Base-by-base conservation (phyloP, 148 eudicot genomes). In the Silene conica region DNA sequence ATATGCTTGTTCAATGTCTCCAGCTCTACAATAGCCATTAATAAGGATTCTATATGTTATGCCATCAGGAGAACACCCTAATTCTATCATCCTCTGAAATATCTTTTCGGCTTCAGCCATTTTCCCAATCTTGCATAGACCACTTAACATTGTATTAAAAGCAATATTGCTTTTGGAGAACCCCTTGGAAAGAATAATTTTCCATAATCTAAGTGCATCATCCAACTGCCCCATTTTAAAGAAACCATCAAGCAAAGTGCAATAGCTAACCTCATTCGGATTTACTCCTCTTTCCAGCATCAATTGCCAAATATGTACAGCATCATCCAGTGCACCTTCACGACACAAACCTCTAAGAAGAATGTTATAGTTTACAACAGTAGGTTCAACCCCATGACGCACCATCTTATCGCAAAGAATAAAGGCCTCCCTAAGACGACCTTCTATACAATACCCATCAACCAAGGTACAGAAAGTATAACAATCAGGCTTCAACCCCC, bases 381-480 rank as follows among this genome's bases (percentile, higher is more conserved):
- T 76, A 5, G 83, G 89, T 73, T 80, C 68, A 71, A 88, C 75
- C 75, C 84, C 86, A 50, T 86, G 74, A 21, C 68, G 70, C 31
- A 78, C 57, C 98, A 94, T 89, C 83, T 85, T 67, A 48, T 88
- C 86, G 82, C 72, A 87, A 77, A 90, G 82, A 77, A 61, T 61
- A 73, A 84, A 81, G 66, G 96, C 96, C 66, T 92, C 82, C 45
- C 34, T 71, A 28, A 75, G 78, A 73, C 74, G 62, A 28, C 91
- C 89, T 65, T 79, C 76, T 68, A 69, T 86, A 75, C 96, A 86
- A 71, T 90, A 90, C 46, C 93, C 93, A 80, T 88, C 84, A 25
- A 90, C 67, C 71, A 92, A 81, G 62, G 93, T 88, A 86, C 86
- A 86, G 65, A 84, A 94, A 81, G 90, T 91, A 76, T 89, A 88